Base-by-base conservation (phyloP, 2,329 filamentous ascomycete species). In the Tolypocladium pustulatum region DNA sequence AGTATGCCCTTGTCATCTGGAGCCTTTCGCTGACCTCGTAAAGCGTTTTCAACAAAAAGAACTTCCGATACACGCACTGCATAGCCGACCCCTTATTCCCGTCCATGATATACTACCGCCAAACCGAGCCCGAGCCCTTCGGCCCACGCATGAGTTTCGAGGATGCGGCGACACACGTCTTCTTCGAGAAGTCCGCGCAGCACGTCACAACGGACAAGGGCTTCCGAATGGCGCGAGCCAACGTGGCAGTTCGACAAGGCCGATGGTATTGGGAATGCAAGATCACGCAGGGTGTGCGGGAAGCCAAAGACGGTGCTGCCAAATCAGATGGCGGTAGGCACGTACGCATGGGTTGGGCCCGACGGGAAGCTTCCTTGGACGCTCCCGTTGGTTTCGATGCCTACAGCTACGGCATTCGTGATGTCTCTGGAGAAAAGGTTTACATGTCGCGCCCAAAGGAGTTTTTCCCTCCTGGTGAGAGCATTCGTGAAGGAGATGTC, bases 221-320 rank as follows among this genome's bases (percentile, higher is more conserved):
- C 10, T 97, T 94, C 80, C 84, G 95, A 60, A 94, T 93, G 80
- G 88, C 89, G 2, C 85, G 93, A 43, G 91, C 90, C 15, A 99
- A 99, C 67, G 88, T 97, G 0, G 91, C 89, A 30, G 89, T 92
- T 5, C 81, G 94, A 53, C 90, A 97, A 72, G 94, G 94, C 0
- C 84, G 89, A 37, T 91, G 90, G 79, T 99, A 95, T 72, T 99
- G 91, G 79, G 94, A 99, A 74, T 91, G 93, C 72, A 92, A 89
- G 68, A 85, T 99, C 57, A 87, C 92, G 12, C 85, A 86, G 63
- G 94, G 94, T 40, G 85, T 90, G 55, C 69, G 69, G 10, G 66
- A 70, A 49, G 65, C 69, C 9, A 73, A 73, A 53, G 72, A 76
- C 12, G 69, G 71, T 3, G 76, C 77, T 7, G 71, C 71, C 38